These are phyloP conservation scores for Chytriomyces confervae DNA, from an alignment of 192 early-diverging fungal genomes.

Conservation along the genomic window DNA sequence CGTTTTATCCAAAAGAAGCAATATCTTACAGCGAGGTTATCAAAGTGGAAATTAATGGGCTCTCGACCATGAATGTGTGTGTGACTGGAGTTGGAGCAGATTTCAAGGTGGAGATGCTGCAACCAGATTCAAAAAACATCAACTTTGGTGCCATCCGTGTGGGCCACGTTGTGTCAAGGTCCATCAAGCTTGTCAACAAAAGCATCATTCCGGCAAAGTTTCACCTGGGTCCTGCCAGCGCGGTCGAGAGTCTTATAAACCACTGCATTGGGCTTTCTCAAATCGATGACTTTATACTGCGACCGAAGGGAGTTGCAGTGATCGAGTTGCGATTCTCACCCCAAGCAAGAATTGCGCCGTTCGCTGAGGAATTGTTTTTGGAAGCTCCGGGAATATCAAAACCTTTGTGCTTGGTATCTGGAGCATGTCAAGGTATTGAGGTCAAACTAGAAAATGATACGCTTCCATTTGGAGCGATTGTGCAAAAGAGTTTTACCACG, in stretches of 20 bases:
- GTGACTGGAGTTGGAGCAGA: slow-evolving; percentile 57
- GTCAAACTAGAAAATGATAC: slow-evolving; percentile 62
- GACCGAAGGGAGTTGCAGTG: slow-evolving; percentile 52
- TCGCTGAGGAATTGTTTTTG: slow-evolving; percentile 58
- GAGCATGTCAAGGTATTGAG: slow-evolving; percentile 66
- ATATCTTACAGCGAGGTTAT: slow-evolving; percentile 55
- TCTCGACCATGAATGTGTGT: slow-evolving; percentile 48
- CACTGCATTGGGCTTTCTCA: slow-evolving; percentile 43
- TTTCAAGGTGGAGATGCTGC: slow-evolving; percentile 52
- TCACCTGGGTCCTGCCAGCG: slow-evolving; percentile 43
- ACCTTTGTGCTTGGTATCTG: slow-evolving; percentile 51
- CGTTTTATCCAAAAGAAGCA: slow-evolving; percentile 57
- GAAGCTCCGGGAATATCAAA: slow-evolving; percentile 52
- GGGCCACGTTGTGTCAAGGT: slow-evolving; percentile 45
- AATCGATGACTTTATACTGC: slow-evolving; percentile 35
- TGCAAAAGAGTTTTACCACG: slow-evolving; percentile 59
- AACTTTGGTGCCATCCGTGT: slow-evolving; percentile 65
- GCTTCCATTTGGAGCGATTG: slow-evolving; percentile 68
- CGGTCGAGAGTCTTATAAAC: slow-evolving; percentile 45
- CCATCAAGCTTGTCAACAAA: slow-evolving; percentile 59
- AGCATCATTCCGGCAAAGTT: slow-evolving; percentile 55
- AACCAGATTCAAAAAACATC: slow-evolving; percentile 47
- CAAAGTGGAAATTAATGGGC: slow-evolving; percentile 61
- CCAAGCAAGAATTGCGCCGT: slow-evolving; percentile 52
- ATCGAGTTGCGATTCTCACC: slow-evolving; percentile 60